These are phyloP conservation scores for Cyphellophora europaea DNA, from an alignment of 2,329 filamentous ascomycete genomes.

Conservation along the genomic window DNA sequence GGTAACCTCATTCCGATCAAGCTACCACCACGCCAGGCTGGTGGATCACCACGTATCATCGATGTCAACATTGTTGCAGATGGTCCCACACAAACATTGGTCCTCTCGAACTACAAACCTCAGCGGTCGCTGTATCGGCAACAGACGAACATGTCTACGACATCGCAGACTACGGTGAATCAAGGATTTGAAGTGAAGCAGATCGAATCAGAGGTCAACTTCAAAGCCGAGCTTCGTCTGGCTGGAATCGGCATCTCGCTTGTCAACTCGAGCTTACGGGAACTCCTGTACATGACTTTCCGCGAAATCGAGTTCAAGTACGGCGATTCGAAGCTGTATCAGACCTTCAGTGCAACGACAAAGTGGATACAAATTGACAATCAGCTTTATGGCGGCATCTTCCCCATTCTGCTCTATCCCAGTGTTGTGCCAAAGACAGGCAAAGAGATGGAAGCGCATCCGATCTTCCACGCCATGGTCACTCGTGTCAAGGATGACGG, in stretches of 20 bases:
- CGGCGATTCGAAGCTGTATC: conserved; percentile 85
- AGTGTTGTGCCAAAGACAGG: conserved; percentile 96
- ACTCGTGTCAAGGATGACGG: conserved; percentile 97
- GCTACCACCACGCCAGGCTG: conserved; percentile 56
- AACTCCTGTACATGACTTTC: conserved; percentile 88
- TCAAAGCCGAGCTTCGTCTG: conserved; percentile 79
- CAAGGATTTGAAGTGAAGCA: conserved; percentile 90
- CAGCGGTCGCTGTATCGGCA: conserved; percentile 87
- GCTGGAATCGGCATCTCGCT: conserved; percentile 88
- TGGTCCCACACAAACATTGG: conserved; percentile 87
- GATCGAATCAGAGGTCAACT: conserved; percentile 75
- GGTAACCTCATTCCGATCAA: conserved; percentile 94
- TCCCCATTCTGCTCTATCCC: conserved; percentile 93
- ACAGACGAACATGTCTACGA: conserved; percentile 39
- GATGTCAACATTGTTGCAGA: conserved; percentile 95
- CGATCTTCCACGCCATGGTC: conserved; percentile 83
- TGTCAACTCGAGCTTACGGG: conserved; percentile 83
- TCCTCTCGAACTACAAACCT: conserved; percentile 85
- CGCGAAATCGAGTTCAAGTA: conserved; percentile 85
- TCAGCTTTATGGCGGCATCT: conserved; percentile 94
- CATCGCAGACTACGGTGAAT: conserved; percentile 49
- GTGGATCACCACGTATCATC: conserved; percentile 69
- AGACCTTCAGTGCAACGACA: conserved; percentile 79
- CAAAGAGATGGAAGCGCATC: conserved; percentile 91
- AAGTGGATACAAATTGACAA: conserved; percentile 99